Percentiles rank a stretch among this genome's conserved stretches.
phyloP scores from a whole-genome alignment of 768 basidiomycete species.

The Amanita thiersii region DNA sequence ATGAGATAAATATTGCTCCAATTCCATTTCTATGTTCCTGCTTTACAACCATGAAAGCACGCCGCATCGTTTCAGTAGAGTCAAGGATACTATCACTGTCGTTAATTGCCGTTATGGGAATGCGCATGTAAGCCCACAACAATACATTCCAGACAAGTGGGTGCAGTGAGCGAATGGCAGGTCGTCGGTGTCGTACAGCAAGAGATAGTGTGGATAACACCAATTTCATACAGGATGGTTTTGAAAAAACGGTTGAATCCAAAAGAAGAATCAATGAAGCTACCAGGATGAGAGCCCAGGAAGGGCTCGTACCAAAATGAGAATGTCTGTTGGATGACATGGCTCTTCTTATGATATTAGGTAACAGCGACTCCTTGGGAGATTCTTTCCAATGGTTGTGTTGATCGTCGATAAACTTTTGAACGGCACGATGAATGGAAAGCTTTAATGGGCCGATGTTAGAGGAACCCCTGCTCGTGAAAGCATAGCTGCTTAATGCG shows the following conservation, averaged over 20 bases:
- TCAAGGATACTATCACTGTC: conserved; percentile 11
- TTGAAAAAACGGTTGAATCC: conserved; percentile 34
- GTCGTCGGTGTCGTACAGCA: conserved; percentile 24
- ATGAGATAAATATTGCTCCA: conserved; percentile 29
- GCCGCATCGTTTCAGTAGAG: conserved; percentile 15
- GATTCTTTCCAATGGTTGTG: conserved; percentile 5
- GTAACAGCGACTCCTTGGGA: conserved; percentile 15
- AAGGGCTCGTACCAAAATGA: conserved; percentile 18
- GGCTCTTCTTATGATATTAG: conserved; percentile 18
- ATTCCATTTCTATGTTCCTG: conserved; percentile 40
- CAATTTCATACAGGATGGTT: conserved; percentile 27
- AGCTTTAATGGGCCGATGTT: conserved; percentile 15
- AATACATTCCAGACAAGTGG: conserved; percentile 44
- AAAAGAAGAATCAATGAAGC: conserved; percentile 41
- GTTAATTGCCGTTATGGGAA: conserved; percentile 18
- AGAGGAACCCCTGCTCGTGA: conserved; percentile 23
- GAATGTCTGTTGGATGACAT: conserved; percentile 15
- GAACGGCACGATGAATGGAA: conserved; percentile 18
- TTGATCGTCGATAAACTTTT: conserved; percentile 17
- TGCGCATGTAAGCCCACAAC: conserved; percentile 45
- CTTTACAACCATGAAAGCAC: conserved; percentile 32
- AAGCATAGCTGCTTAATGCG: conserved; percentile 47
- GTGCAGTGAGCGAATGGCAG: conserved; percentile 27
- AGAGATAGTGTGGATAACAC: conserved; percentile 25
- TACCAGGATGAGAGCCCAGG: conserved; percentile 36